Evolutionary conservation across 495 filamentous ascomycete genomes (phyloP).

Genomic region (Achaetomiella virescens): DNA sequence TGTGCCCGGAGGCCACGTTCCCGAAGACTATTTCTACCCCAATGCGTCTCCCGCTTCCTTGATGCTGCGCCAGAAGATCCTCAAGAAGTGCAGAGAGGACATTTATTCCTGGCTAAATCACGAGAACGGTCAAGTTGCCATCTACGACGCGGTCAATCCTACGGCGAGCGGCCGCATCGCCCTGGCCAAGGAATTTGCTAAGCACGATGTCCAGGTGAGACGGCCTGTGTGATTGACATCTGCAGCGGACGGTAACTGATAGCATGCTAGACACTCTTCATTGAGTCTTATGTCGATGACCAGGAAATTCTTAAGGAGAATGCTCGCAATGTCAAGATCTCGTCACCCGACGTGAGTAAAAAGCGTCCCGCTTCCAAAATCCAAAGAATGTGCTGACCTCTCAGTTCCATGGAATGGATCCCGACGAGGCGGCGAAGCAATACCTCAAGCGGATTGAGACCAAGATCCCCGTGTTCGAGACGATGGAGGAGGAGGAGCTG

Average conservation of each 20-base stretch:
- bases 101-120: slow-evolving; percentile 93
- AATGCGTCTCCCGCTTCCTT: slow-evolving; percentile 86
- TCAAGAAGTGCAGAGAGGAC: slow-evolving; percentile 95
- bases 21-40: slow-evolving; percentile 96
- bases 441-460: slow-evolving; percentile 84
- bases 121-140: slow-evolving; percentile 96
- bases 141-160: slow-evolving; percentile 98
- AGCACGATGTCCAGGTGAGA: slow-evolving; percentile 83
- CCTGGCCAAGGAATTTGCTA: slow-evolving; percentile 90
- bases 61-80: slow-evolving; percentile 87
- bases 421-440: slow-evolving; percentile 83
- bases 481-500: slow-evolving; percentile 86
- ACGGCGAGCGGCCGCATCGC: slow-evolving; percentile 74
- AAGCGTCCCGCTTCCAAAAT: background rate
- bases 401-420: slow-evolving; percentile 77
- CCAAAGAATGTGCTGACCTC: slow-evolving; percentile 22
- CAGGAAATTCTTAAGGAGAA: slow-evolving; percentile 94
- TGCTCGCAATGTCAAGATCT: slow-evolving; percentile 94
- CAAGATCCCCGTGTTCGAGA: slow-evolving; percentile 93
- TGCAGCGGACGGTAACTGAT: background rate
- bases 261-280: slow-evolving; percentile 70
- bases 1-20: slow-evolving; percentile 79
- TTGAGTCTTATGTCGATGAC: slow-evolving; percentile 93
- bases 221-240: background rate
- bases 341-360: slow-evolving; percentile 76